Conservation (phyloP, 2,329 filamentous ascomycete species). For the Phialophora chinensis region DNA sequence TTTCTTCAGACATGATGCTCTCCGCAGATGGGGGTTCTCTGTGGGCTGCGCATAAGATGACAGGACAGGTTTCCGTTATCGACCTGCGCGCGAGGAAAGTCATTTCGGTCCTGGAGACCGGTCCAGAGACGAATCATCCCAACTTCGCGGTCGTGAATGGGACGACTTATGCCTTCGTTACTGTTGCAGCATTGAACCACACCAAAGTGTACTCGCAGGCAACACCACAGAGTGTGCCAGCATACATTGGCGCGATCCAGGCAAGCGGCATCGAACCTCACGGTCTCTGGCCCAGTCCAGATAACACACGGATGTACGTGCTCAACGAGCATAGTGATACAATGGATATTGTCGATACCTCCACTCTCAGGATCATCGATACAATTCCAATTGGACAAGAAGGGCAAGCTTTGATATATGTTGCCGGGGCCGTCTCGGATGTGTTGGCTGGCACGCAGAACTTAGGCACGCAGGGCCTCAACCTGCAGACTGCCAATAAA, state of each 20-base stretch:
- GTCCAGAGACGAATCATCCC: constrained; percentile 7
- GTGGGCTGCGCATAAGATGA: constrained; percentile 12
- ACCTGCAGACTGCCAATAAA: neutral
- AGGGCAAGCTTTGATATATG: constrained; percentile 12
- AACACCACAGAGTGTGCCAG: neutral
- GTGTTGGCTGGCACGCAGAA: neutral
- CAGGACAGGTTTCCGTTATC: constrained; percentile 3
- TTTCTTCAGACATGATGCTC: constrained; percentile 13
- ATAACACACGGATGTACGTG: constrained; percentile 9
- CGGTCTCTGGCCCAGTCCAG: constrained; percentile 12
- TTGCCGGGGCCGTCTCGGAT: neutral
- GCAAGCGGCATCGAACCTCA: constrained; percentile 7
- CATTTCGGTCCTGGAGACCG: neutral
- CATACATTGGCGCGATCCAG: constrained; percentile 4
- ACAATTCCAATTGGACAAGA: constrained; percentile 7
- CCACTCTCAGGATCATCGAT: neutral
- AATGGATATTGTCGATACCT: neutral
- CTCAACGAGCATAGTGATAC: constrained; percentile 10
- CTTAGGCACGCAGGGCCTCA: constrained; percentile 5
- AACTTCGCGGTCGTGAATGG: constrained; percentile 13
- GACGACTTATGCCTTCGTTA: constrained; percentile 6
- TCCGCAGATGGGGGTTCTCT: constrained; percentile 5
- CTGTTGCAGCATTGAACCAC: constrained; percentile 8
- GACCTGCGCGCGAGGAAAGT: constrained; percentile 1
- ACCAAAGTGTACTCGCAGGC: constrained; percentile 9